Evolutionary conservation across 768 basidiomycete genomes (phyloP).

Genomic region (Wakefieldia striispora): DNA sequence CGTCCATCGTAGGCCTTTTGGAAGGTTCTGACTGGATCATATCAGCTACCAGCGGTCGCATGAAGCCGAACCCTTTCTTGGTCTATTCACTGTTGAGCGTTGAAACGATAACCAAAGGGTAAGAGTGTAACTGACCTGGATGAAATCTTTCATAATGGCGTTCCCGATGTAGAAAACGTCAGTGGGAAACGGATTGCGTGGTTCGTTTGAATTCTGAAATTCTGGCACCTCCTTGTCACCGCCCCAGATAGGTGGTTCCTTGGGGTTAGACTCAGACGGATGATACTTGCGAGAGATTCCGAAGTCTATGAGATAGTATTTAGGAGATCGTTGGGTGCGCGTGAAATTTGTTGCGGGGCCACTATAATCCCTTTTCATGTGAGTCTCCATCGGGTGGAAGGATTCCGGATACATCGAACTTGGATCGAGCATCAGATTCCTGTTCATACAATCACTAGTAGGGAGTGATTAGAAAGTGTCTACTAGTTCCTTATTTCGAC

Average conservation of each 20-base stretch:
- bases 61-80: slow-evolving; percentile 26
- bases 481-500: not conserved
- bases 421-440: slow-evolving; percentile 37
- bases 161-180: slow-evolving; percentile 46
- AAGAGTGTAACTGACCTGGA: slow-evolving; percentile 20
- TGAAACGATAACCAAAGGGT: too few relatives aligned
- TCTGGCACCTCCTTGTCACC: slow-evolving; percentile 43
- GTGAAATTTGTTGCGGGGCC: slow-evolving; percentile 20
- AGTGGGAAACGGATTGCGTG: slow-evolving; percentile 37
- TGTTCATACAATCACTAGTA: slow-evolving; percentile 25
- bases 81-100: too few relatives aligned
- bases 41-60: slow-evolving; percentile 32
- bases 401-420: slow-evolving; percentile 23
- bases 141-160: slow-evolving; percentile 30
- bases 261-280: slow-evolving; percentile 17
- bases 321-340: slow-evolving; percentile 18
- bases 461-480: too few relatives aligned
- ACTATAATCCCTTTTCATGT: slow-evolving; percentile 19
- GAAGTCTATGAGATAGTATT: slow-evolving; percentile 25
- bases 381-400: slow-evolving; percentile 24
- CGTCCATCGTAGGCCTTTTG: slow-evolving; percentile 37
- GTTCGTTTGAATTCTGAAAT: slow-evolving; percentile 19
- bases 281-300: slow-evolving; percentile 32
- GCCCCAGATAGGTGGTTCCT: slow-evolving; percentile 31
- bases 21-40: slow-evolving; percentile 39